Conservation (phyloP, 2,329 filamentous ascomycete genomes). For the Hymenoscyphus fraxineus region DNA sequence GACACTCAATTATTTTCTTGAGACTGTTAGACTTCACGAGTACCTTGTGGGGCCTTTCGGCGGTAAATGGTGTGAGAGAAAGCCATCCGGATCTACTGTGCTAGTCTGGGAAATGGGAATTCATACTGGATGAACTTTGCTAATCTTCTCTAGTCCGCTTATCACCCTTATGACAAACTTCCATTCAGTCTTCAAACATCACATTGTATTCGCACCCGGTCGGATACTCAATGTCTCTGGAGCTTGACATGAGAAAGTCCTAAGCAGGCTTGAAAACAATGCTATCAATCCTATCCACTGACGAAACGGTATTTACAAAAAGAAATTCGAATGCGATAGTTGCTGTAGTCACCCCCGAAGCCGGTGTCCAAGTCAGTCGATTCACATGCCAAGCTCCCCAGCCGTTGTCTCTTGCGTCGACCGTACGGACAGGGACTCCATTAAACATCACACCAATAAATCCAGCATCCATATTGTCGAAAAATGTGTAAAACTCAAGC, state of each 20-base stretch:
- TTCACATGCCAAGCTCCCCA: constrained; percentile 4
- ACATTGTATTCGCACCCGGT: no score
- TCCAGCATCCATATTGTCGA: constrained; percentile 6
- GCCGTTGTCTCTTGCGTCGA: constrained; percentile 4
- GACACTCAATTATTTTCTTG: no score
- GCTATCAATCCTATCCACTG: constrained; percentile 2
- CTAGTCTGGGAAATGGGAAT: no score
- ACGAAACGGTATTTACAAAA: neutral
- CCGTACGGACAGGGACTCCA: neutral
- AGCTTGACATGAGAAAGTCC: neutral
- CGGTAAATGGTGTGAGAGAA: neutral
- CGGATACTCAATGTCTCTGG: no score
- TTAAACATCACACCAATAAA: constrained; percentile 3
- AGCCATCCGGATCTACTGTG: neutral
- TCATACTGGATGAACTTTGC: no score
- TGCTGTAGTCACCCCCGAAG: neutral
- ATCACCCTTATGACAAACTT: no score
- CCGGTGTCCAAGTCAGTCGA: neutral
- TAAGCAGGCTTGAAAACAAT: constrained; percentile 4
- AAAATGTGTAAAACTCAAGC: neutral
- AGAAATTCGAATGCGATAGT: constrained; percentile 5
- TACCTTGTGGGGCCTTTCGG: neutral
- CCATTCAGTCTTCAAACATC: no score
- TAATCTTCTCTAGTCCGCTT: no score
- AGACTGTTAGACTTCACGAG: neutral